Evolutionary conservation across 805 yeast species (phyloP).

Genomic region (Komagataella mondaviorum): DNA sequence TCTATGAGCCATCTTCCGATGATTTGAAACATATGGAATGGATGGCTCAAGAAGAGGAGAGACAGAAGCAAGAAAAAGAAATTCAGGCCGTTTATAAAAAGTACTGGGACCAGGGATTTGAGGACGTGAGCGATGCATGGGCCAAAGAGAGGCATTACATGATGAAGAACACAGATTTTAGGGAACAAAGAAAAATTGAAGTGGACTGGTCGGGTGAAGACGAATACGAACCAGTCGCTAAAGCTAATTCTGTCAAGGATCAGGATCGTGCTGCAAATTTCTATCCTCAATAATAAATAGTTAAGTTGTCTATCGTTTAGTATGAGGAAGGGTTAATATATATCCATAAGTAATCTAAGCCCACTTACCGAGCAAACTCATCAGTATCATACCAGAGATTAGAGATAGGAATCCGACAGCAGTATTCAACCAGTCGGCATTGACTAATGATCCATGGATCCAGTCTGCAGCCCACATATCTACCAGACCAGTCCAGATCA

Average conservation of each 20-base stretch:
- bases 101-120: conserved; percentile 69
- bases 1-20: conserved; percentile 89
- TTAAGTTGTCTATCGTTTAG: neutral
- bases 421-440: neutral
- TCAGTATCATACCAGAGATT: neutral
- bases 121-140: conserved; percentile 68
- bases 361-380: neutral
- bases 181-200: conserved; percentile 24
- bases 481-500: neutral
- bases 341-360: neutral
- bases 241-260: neutral
- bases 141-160: conserved; percentile 52
- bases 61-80: conserved; percentile 48
- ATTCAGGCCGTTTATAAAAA: conserved; percentile 52
- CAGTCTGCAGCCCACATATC: neutral
- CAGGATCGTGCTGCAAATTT: conserved; percentile 1
- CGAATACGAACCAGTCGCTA: conserved; percentile 7
- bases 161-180: conserved; percentile 64
- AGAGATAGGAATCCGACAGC: neutral
- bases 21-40: conserved; percentile 77
- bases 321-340: neutral
- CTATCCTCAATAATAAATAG: conserved; percentile 1
- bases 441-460: neutral
- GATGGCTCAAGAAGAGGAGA: conserved; percentile 72
- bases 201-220: conserved; percentile 67